A percentile compares a stretch with the other conserved stretches of the same genome.
phyloP scores from a whole-genome alignment of 352 stramenopile species.

The Phytophthora capsici region DNA sequence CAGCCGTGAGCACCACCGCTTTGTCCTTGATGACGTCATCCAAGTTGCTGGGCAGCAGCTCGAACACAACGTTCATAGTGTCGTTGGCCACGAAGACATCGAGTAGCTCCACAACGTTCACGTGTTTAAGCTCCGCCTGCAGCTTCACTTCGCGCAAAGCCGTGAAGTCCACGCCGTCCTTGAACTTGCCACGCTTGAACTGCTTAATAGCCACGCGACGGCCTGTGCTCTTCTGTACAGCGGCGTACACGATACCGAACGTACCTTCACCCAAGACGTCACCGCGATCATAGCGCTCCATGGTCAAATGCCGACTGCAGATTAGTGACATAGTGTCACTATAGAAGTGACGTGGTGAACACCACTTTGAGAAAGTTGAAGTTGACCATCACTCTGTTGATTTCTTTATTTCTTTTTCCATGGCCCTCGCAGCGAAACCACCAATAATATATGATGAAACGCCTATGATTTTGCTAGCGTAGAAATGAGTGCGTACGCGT shows the following conservation, averaged over 20 bases:
- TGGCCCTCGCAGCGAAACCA: no score
- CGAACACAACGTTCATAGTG: slow-evolving; percentile 91
- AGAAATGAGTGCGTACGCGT: no score
- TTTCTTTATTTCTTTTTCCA: no score
- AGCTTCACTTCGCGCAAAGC: slow-evolving; percentile 91
- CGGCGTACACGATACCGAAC: slow-evolving; percentile 88
- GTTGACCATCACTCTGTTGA: slow-evolving; percentile 17
- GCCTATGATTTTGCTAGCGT: background rate
- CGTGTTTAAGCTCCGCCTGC: slow-evolving; percentile 86
- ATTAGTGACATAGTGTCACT: slow-evolving; percentile 20
- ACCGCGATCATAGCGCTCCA: slow-evolving; percentile 85
- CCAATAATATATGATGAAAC: no score
- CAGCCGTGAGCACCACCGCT: slow-evolving; percentile 79
- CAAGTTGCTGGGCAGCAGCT: slow-evolving; percentile 87
- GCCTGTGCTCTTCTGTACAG: slow-evolving; percentile 77
- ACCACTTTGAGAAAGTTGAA: slow-evolving; percentile 20
- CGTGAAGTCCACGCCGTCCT: slow-evolving; percentile 90
- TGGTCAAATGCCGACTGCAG: slow-evolving; percentile 14
- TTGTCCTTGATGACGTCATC: slow-evolving; percentile 92
- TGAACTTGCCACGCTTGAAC: slow-evolving; percentile 91
- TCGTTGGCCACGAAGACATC: slow-evolving; percentile 90
- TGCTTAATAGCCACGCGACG: slow-evolving; percentile 85
- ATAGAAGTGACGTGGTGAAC: slow-evolving; percentile 1
- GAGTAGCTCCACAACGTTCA: slow-evolving; percentile 86
- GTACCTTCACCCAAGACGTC: slow-evolving; percentile 86